A percentile compares a stretch with the other conserved stretches of the same genome.
These are phyloP conservation scores for Aspergillus vadensis DNA, from an alignment of 2,329 filamentous ascomycete species.

Conservation along the genomic window DNA sequence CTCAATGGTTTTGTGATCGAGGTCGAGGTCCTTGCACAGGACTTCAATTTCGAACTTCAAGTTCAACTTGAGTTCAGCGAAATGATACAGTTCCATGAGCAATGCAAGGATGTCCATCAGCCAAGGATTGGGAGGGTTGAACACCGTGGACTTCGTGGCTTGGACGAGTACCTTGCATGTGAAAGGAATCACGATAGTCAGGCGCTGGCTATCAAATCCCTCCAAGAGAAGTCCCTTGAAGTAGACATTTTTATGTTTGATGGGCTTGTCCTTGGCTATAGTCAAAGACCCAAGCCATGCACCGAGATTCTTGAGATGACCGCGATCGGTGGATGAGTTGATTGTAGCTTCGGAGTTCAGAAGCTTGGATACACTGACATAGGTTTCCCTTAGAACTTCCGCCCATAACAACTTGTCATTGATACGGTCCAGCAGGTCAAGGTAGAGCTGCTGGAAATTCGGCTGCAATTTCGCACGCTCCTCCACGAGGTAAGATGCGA, in stretches of 20 bases:
- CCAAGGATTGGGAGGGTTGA: constrained; percentile 95
- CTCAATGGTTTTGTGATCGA: constrained; percentile 92
- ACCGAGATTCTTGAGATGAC: constrained; percentile 88
- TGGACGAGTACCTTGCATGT: constrained; percentile 94
- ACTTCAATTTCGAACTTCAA: constrained; percentile 99
- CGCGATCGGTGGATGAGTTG: constrained; percentile 79
- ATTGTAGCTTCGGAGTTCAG: constrained; percentile 88
- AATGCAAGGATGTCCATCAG: constrained; percentile 92
- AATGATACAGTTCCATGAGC: constrained; percentile 90
- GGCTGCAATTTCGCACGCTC: constrained; percentile 96
- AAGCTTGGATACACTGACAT: constrained; percentile 79
- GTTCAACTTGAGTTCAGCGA: constrained; percentile 90
- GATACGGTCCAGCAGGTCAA: constrained; percentile 83
- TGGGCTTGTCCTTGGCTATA: constrained; percentile 88
- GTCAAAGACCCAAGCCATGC: constrained; percentile 93
- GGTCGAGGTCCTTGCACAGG: constrained; percentile 83
- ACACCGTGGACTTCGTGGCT: constrained; percentile 80
- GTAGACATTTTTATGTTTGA: constrained; percentile 93
- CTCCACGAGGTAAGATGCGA: constrained; percentile 90
- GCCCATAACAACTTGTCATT: constrained; percentile 77
- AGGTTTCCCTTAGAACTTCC: constrained; percentile 92
- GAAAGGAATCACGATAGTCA: constrained; percentile 92
- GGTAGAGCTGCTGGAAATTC: constrained; percentile 91
- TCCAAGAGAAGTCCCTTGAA: constrained; percentile 96
- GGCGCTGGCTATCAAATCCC: constrained; percentile 86